Evolutionary conservation across 495 filamentous ascomycete species (phyloP).

Genomic region (Neurospora sp.): DNA sequence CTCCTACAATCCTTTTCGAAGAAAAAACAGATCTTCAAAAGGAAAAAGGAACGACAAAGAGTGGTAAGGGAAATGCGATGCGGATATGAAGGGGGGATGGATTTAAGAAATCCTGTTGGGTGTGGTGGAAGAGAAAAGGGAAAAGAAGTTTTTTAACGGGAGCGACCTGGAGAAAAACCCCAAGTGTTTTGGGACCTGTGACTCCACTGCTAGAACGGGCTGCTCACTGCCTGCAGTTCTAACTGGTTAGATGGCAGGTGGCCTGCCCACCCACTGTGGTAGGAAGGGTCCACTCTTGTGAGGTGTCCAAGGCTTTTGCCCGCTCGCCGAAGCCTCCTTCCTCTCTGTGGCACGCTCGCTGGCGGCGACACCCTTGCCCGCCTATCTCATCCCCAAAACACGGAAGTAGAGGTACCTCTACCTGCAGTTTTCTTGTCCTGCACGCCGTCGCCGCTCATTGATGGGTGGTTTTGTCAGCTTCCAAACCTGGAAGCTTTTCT

Average conservation of each 20-base stretch:
- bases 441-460: neutral
- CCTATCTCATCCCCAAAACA: neutral
- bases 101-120: slow-evolving; percentile 27
- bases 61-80: slow-evolving; percentile 13
- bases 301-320: neutral
- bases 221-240: neutral
- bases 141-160: slow-evolving; percentile 22
- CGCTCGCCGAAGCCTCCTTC: neutral
- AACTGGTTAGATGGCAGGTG: neutral
- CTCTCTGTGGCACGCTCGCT: neutral
- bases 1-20: slow-evolving; percentile 30
- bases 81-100: slow-evolving; percentile 13
- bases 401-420: neutral
- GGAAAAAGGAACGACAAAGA: slow-evolving; percentile 27
- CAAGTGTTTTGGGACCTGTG: slow-evolving; percentile 24
- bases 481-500: neutral
- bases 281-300: neutral
- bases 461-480: neutral
- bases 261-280: neutral
- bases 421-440: neutral
- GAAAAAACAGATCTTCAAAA: slow-evolving; percentile 28
- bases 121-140: slow-evolving; percentile 12
- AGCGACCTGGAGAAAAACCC: slow-evolving; percentile 20
- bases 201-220: neutral
- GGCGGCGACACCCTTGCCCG: neutral